These are phyloP conservation scores for Serendipita sp. DNA, from an alignment of 768 basidiomycete species.

Conservation along the genomic window DNA sequence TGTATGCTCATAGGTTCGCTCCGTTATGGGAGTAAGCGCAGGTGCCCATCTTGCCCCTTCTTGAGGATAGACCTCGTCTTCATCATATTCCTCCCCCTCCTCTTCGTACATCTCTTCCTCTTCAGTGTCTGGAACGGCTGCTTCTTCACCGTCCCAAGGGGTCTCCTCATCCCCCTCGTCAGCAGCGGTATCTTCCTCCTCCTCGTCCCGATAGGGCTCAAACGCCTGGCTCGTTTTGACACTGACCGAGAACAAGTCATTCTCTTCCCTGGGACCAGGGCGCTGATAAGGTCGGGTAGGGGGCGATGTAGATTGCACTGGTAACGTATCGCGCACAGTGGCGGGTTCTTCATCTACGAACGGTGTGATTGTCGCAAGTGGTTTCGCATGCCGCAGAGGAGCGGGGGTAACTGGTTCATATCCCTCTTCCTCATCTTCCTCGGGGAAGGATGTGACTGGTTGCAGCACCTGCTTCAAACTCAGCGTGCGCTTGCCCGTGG, in stretches of 20 bases:
- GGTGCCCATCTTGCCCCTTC: constrained; percentile 64
- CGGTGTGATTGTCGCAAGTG: constrained; percentile 6
- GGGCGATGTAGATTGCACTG: background rate
- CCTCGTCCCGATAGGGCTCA: constrained; percentile 14
- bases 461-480: constrained; percentile 9
- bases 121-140: constrained; percentile 8
- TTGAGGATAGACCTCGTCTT: constrained; percentile 29
- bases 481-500: constrained; percentile 10
- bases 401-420: constrained; percentile 1
- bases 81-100: constrained; percentile 16
- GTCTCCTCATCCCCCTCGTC: constrained; percentile 18
- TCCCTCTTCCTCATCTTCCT: constrained; percentile 18
- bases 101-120: constrained; percentile 13
- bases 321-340: background rate
- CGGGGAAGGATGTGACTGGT: constrained; percentile 11
- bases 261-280: background rate
- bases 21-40: constrained; percentile 93
- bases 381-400: background rate
- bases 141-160: constrained; percentile 19
- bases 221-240: background rate
- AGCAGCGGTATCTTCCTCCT: constrained; percentile 13
- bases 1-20: constrained; percentile 79
- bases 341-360: background rate
- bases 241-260: background rate
- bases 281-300: background rate